Base-by-base conservation (phyloP, 2,329 filamentous ascomycete genomes). In the Trichoderma afroharzianum region DNA sequence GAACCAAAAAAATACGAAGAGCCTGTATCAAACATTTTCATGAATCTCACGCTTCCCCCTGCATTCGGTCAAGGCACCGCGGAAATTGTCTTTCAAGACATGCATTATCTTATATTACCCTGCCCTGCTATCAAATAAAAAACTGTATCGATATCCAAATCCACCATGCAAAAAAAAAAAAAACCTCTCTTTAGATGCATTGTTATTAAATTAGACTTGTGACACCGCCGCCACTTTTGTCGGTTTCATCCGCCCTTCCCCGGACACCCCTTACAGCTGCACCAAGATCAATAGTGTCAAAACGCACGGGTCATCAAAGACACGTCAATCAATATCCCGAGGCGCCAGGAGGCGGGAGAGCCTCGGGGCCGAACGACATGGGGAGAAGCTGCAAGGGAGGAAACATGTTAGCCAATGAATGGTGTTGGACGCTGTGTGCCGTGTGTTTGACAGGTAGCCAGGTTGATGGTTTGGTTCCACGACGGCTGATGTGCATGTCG, bases 281-380 rank as follows among this genome's bases (percentile, higher is more conserved):
- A 70, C 21, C 33, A 43, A 18, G 21, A 9, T 33, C 57, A 68
- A 68, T 53, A 68, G 55, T 50, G 36, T 33, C 26, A 43, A 43
- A 43, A 33, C 36, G 66, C 66, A 50, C 66, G 30, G 30, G 36
- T 28, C 14, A 43, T 43, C 39, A 43, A 15, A 68, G 57, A 61
- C 66, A 68, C 33, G 33, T 68, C 59, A 71, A 53, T 68, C 59
- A 71, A 53, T 71, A 57, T 59, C 63, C 70, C 30, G 53, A 43
- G 14, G 67, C 61, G 7, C 63, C 74, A 68, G 82, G 82, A 6
- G 82, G 80, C 8, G 84, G 84, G 63, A 92, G 82, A 63, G 87
- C 83, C 47, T 89, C 87, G 0, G 90, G 90, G 0, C 91, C 90
- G 80, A 92, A 93, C 0, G 90, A 92, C 76, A 91, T 80, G 2